Evolutionary conservation across 179 eudicot species (phyloP), one percentile per base, ranked within the genome.

Genomic region (Carnegiea gigantea): DNA sequence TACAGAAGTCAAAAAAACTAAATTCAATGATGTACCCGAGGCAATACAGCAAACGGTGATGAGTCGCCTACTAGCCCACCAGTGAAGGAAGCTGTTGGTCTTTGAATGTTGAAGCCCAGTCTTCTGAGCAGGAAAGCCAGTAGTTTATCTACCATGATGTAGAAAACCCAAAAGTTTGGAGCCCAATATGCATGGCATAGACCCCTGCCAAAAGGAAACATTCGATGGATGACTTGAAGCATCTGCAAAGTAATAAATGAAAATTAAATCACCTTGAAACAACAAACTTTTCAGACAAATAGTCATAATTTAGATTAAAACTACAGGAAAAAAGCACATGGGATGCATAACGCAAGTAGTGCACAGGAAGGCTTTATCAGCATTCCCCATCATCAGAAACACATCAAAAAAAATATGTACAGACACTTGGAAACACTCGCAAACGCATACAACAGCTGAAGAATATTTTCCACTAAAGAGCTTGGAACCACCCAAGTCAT

Each of bases 171-270:
- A 83, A 95, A 93, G 82, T 97, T 97, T 62, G 99, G 99, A 89
- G 98, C 99, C 99, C 98, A 97, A 83, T 92, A 97, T 80, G 99
- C 99, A 90, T 97, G 99, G 90, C 98, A 97, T 76, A 97, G 97
- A 86, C 99, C 99, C 90, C 99, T 90, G 80, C 99, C 99, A 88
- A 97, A 97, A 81, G 99, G 99, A 88, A 97, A 97, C 98, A 97
- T 93, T 84, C 97, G 97, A 54, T 84, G 87, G 72, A 97, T 80
- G 84, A 97, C 98, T 91, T 93, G 91, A 76, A 83, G 90, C 81
- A 97, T 95, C 98, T 95, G 98, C 95, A 91, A 86, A 83, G 82
- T 78, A 82, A 79, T 85, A 83, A 78, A 65, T 64, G 77, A 81
- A 62, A 54, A 84, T 80, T 79, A 84, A 72, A 68, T 60, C 59